Base-by-base conservation (phyloP, 371 early-diverging fungal genomes). In the Saksenaea vasiformis region DNA sequence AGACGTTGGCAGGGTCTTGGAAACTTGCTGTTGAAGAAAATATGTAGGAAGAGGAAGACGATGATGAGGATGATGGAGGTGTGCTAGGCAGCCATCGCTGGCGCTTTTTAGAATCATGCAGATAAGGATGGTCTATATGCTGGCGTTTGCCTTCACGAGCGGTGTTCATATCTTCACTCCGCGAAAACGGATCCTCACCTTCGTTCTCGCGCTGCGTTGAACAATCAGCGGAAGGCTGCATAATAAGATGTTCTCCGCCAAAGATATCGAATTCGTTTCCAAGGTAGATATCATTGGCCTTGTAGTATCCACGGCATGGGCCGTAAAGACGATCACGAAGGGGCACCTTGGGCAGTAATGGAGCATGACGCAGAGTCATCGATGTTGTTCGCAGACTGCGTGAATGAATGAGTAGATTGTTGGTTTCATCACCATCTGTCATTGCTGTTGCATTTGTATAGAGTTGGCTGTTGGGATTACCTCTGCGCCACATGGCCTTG, bases 231-330 rank as follows among this genome's bases (percentile, higher is more conserved):
- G 7, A 44, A n/a, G 44, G 44, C 44, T 44, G 44, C 14, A 44
- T 44, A 44, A 44, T 19, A 44, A 44, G 44, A 44, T 44, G 44
- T 17, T 44, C 44, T 44, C 44, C 44, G 44, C 44, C 44, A 44
- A 44, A 44, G 8, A 44, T 44, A 3, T 44, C 44, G 19, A 44
- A 44, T 44, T 44, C 44, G n/a, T 44, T 44, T 10, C 44, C 44
- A 44, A 44, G 44, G n/a, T 44, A 44, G 17, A 44, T 44, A 44
- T 44, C 44, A 44, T 44, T 11, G 7, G 44, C 44, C 8, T 44
- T n/a, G n/a, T 44, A 44, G 3, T 44, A 44, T n/a, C 44, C 44
- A 44, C 44, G 44, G 19, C 44, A 44, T 17, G 44, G 44, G 19
- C 44, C 44, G 19, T 44, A 44, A 19, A 44, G 44, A 44, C 44